These are phyloP conservation scores for Cadophora malorum DNA, from an alignment of 2,329 filamentous ascomycete genomes.

Conservation along the genomic window DNA sequence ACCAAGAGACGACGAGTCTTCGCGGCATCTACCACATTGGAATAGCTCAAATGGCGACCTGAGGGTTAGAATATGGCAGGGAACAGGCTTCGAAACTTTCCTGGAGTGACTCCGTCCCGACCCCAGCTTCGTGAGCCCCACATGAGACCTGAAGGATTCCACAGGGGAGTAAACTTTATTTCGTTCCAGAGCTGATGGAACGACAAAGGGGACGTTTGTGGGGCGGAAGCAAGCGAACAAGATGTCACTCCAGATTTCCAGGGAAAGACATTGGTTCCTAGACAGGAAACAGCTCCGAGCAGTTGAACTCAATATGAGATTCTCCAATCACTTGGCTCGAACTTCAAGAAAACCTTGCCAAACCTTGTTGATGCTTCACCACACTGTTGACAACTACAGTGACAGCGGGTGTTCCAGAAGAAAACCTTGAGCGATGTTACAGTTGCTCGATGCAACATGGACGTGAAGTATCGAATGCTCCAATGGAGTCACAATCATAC, in stretches of 20 bases:
- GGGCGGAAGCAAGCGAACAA: not conserved
- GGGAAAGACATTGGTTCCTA: not conserved
- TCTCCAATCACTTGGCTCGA: not conserved
- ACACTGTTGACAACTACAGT: not conserved
- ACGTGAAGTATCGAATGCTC: not conserved
- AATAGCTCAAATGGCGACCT: not conserved
- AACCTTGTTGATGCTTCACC: not conserved
- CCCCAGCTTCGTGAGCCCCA: constrained; percentile 2
- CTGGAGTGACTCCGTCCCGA: not conserved
- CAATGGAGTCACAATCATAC: not conserved
- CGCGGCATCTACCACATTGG: not conserved
- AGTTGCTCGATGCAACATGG: not conserved
- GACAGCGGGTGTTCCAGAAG: not conserved
- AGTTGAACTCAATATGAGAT: not conserved
- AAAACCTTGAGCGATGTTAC: not conserved
- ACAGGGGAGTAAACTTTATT: not conserved
- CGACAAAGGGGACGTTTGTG: not conserved
- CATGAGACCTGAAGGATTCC: constrained; percentile 4
- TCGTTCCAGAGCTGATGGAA: not conserved
- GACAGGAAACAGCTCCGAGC: not conserved
- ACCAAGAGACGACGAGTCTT: not conserved
- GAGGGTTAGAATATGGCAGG: not conserved
- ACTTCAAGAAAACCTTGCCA: not conserved
- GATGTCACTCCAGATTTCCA: not conserved
- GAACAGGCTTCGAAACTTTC: not conserved